These are phyloP conservation scores for Candida boleticola DNA, from an alignment of 805 yeast species.

Conservation along the genomic window DNA sequence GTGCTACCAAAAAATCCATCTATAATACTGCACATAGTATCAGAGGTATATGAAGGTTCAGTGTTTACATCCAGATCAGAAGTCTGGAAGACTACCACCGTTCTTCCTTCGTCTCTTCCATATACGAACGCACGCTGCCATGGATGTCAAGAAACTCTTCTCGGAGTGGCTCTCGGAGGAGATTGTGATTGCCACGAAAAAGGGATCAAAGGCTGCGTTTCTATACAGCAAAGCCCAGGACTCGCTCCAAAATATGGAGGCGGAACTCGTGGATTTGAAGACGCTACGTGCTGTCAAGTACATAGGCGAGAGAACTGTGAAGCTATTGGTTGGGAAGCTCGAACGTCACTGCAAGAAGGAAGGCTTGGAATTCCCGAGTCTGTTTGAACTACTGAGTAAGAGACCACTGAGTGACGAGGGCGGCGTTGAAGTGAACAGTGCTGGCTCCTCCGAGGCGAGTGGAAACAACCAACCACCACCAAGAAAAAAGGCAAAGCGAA, in stretches of 20 bases:
- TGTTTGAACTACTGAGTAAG: conserved; percentile 16
- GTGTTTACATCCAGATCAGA: too few species aligned
- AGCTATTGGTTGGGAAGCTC: conserved; percentile 46
- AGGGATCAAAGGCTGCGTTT: conserved; percentile 51
- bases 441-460: background rate
- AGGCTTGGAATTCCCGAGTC: conserved; percentile 45
- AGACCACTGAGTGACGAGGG: conserved; percentile 1
- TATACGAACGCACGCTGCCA: too few species aligned
- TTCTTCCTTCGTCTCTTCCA: too few species aligned
- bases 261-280: conserved; percentile 49
- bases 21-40: too few species aligned
- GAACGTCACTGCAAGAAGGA: conserved; percentile 54
- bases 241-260: conserved; percentile 44
- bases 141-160: conserved; percentile 52
- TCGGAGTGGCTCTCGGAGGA: conserved; percentile 59
- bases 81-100: too few species aligned
- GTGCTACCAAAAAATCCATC: too few species aligned
- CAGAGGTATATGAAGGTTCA: too few species aligned
- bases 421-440: background rate
- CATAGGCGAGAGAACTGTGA: conserved; percentile 71
- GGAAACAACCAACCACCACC: background rate
- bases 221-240: conserved; percentile 58
- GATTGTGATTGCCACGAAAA: conserved; percentile 40
- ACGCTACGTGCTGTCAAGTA: conserved; percentile 60
- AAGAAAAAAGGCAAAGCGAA: conserved; percentile 15